Evolutionary conservation across 2,329 filamentous ascomycete genomes (phyloP).

Genomic region (Leptographium flavum): DNA sequence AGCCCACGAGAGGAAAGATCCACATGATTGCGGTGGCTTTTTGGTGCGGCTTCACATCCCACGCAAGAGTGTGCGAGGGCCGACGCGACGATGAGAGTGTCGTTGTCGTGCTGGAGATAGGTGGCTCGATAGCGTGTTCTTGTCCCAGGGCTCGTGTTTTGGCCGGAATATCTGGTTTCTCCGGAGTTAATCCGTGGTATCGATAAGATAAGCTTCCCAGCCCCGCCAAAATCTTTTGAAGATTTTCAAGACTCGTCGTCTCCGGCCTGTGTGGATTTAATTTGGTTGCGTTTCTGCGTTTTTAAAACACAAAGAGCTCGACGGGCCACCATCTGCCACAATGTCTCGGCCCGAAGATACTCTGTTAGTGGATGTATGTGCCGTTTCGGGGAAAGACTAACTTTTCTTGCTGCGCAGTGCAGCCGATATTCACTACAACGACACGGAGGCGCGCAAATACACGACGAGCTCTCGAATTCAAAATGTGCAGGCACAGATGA

Average conservation of each 20-base stretch:
- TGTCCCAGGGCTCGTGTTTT: too few species aligned
- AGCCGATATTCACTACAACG: constrained; percentile 95
- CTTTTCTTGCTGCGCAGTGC: constrained; percentile 30
- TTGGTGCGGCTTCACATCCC: constrained; percentile 1
- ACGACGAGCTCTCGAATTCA: constrained; percentile 92
- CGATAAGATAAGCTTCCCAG: constrained; percentile 2
- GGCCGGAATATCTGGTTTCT: background rate
- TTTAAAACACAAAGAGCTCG: too few species aligned
- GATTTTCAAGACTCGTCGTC: background rate
- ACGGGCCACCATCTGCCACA: constrained; percentile 3
- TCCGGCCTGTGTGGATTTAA: background rate
- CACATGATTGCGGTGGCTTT: constrained; percentile 50
- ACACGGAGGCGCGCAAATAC: constrained; percentile 91
- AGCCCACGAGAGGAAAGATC: constrained; percentile 87
- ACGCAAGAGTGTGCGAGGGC: background rate
- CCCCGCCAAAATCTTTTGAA: constrained; percentile 8
- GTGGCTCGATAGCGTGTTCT: background rate
- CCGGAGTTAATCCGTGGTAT: background rate
- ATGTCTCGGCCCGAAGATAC: constrained; percentile 98
- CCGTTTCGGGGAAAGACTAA: background rate
- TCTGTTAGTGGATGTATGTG: too few species aligned
- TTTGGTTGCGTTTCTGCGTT: background rate
- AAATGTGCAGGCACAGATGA: constrained; percentile 91
- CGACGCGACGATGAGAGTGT: too few species aligned
- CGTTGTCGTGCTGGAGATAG: too few species aligned